Percentiles rank a stretch among this genome's conserved stretches.
These are phyloP conservation scores for Mortierella sp. DNA, from an alignment of 371 early-diverging fungal species.

Conservation along the genomic window DNA sequence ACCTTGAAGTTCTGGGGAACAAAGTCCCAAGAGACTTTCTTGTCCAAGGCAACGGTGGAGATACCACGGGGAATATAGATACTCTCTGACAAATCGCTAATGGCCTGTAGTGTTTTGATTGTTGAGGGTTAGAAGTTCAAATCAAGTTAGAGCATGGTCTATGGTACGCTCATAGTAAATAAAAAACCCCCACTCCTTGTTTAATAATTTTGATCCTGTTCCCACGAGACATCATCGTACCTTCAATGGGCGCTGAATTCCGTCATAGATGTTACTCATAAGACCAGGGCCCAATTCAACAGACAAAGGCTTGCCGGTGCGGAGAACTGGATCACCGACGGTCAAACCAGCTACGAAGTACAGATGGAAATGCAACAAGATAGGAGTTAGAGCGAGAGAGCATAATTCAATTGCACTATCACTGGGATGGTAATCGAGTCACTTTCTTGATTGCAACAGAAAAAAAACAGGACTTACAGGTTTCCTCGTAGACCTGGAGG, in stretches of 20 bases:
- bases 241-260: slow-evolving; percentile 99
- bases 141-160: neutral
- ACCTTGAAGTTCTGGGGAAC: slow-evolving; percentile 91
- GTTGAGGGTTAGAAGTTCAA: neutral
- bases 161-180: neutral
- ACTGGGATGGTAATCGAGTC: neutral
- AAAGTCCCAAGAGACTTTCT: slow-evolving; percentile 95
- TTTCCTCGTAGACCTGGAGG: slow-evolving; percentile 99
- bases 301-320: slow-evolving; percentile 98
- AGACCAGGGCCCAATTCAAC: slow-evolving; percentile 99
- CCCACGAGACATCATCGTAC: slow-evolving; percentile 42
- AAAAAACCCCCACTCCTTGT: neutral
- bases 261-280: slow-evolving; percentile 99
- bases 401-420: neutral
- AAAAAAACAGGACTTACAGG: slow-evolving; percentile 70
- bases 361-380: neutral
- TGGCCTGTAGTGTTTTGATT: slow-evolving; percentile 68
- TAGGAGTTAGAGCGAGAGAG: neutral
- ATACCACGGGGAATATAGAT: slow-evolving; percentile 99
- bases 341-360: slow-evolving; percentile 91
- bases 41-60: slow-evolving; percentile 97
- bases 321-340: slow-evolving; percentile 98
- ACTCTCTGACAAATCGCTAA: slow-evolving; percentile 93
- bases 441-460: neutral
- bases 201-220: neutral